Conservation (phyloP, 78 protist species). For the Dictyostelium brefeldianum region DNA sequence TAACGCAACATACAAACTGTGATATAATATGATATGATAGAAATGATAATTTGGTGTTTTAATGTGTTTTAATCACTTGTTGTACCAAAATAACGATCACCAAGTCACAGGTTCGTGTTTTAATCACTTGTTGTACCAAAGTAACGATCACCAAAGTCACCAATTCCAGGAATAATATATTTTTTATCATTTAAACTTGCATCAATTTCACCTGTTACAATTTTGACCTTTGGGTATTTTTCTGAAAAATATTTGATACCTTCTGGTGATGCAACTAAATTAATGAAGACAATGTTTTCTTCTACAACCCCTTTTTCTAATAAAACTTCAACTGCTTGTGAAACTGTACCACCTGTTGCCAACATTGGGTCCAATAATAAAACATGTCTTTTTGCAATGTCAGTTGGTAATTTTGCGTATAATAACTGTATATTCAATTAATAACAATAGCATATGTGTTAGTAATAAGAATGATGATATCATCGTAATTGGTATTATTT, state of each 20-base stretch:
- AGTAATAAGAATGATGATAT: neutral
- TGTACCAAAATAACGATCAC: constrained; percentile 84
- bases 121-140: constrained; percentile 81
- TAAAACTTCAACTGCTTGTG: constrained; percentile 82
- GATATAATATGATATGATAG: too few relatives aligned
- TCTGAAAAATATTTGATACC: constrained; percentile 66
- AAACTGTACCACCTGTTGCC: constrained; percentile 88
- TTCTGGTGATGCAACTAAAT: constrained; percentile 85
- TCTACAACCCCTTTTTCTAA: constrained; percentile 78
- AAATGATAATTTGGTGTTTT: too few relatives aligned
- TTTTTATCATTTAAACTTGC: constrained; percentile 66
- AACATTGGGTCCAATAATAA: constrained; percentile 89
- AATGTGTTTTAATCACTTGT: too few relatives aligned
- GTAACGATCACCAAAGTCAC: constrained; percentile 85
- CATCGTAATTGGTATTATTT: neutral
- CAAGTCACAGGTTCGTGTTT: too few relatives aligned
- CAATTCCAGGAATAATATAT: constrained; percentile 89
- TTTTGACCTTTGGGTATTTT: constrained; percentile 71
- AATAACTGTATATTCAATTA: constrained; percentile 46
- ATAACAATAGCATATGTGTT: neutral
- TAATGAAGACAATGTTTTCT: constrained; percentile 84
- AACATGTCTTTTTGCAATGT: constrained; percentile 79
- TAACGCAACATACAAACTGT: too few relatives aligned
- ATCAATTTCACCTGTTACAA: constrained; percentile 85
- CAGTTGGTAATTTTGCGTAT: constrained; percentile 79